Conservation (phyloP, 2,329 filamentous ascomycete species). For the Stagonosporopsis tanaceti region DNA sequence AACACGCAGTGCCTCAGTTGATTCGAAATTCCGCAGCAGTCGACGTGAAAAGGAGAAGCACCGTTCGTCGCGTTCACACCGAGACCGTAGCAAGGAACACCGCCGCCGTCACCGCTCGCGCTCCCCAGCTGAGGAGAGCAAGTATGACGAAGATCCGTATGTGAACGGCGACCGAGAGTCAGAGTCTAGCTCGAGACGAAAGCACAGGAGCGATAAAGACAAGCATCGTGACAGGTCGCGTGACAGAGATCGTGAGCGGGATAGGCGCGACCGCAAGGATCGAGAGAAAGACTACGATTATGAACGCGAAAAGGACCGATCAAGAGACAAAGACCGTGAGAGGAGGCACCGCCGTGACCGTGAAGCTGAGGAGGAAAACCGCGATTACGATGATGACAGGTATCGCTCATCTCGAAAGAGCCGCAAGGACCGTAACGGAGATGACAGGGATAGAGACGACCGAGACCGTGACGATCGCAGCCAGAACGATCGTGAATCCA, state of each 20-base stretch:
- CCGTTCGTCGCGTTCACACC: constrained; percentile 56
- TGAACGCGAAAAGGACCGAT: constrained; percentile 52
- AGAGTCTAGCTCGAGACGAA: constrained; percentile 45
- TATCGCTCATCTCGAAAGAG: constrained; percentile 53
- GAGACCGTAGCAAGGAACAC: constrained; percentile 56
- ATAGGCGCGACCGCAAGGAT: constrained; percentile 57
- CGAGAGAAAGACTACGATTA: constrained; percentile 58
- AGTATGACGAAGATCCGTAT: constrained; percentile 42
- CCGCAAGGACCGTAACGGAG: constrained; percentile 54
- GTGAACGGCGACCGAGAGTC: constrained; percentile 38
- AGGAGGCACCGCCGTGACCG: constrained; percentile 62
- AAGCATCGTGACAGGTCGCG: constrained; percentile 40
- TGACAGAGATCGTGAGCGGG: constrained; percentile 44
- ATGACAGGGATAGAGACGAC: constrained; percentile 50
- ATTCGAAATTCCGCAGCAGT: constrained; percentile 68
- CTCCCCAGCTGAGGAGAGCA: constrained; percentile 45
- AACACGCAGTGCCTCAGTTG: constrained; percentile 72
- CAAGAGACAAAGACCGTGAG: constrained; percentile 47
- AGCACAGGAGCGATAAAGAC: constrained; percentile 48
- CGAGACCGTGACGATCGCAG: constrained; percentile 29
- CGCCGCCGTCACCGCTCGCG: constrained; percentile 55
- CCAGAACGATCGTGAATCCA: constrained; percentile 22
- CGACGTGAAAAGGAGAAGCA: constrained; percentile 56
- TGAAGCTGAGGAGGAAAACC: constrained; percentile 45
- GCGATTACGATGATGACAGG: constrained; percentile 50